These are phyloP conservation scores for Lachancea sp. DNA, from an alignment of 805 yeast genomes.

Conservation along the genomic window DNA sequence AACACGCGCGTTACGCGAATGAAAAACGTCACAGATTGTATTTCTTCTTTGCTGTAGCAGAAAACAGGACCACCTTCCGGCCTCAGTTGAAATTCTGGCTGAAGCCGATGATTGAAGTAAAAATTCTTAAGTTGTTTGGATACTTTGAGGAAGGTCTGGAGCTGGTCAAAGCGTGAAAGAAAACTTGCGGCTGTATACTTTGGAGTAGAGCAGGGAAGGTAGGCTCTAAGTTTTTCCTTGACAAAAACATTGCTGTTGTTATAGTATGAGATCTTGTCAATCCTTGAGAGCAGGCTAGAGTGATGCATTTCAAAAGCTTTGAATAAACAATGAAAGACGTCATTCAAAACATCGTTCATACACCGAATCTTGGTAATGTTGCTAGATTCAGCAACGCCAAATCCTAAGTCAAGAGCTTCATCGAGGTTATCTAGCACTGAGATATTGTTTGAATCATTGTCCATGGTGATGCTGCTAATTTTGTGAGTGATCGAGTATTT, in stretches of 20 bases:
- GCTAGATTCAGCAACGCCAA: neutral
- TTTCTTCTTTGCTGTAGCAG: constrained; percentile 9
- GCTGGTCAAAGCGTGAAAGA: constrained; percentile 11
- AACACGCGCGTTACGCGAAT: constrained; percentile 11
- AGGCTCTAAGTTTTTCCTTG: constrained; percentile 6
- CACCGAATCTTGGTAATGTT: constrained; percentile 1
- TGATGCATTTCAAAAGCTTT: constrained; percentile 8
- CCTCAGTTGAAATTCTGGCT: constrained; percentile 10
- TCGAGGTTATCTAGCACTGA: constrained; percentile 1
- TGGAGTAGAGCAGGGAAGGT: constrained; percentile 7
- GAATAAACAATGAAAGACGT: constrained; percentile 2
- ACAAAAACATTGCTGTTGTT: constrained; percentile 8
- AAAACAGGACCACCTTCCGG: constrained; percentile 11
- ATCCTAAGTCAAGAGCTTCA: constrained; percentile 4
- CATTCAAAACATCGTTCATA: constrained; percentile 7
- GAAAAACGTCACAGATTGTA: constrained; percentile 6
- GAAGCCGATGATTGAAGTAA: neutral
- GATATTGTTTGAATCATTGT: neutral
- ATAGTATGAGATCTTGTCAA: constrained; percentile 9
- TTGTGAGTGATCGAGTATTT: constrained; percentile 9
- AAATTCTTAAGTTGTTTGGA: constrained; percentile 1
- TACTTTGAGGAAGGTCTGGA: constrained; percentile 5
- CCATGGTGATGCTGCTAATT: constrained; percentile 1
- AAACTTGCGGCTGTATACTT: constrained; percentile 6
- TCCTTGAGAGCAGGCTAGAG: constrained; percentile 8